Conservation (phyloP, 108 stramenopile genomes). For the Fragilaria radians region DNA sequence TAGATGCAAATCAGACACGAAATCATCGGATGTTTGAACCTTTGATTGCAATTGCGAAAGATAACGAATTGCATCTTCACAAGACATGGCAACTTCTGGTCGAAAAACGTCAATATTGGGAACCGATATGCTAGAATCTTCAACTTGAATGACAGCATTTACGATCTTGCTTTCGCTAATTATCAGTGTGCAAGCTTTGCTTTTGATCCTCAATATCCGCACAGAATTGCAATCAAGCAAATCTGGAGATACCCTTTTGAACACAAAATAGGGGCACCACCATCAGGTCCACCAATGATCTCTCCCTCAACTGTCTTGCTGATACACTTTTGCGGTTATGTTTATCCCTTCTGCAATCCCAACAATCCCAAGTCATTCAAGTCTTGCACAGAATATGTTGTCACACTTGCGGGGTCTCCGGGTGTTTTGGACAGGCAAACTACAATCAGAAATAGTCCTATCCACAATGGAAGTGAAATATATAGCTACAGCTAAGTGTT, state of each 20-base stretch:
- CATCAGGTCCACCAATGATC: slow-evolving; percentile 5
- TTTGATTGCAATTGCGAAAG: slow-evolving; percentile 18
- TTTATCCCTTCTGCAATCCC: neutral
- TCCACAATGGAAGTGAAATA: slow-evolving; percentile 31
- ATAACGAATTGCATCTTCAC: slow-evolving; percentile 28
- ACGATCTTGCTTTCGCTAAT: slow-evolving; percentile 25
- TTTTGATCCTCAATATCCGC: slow-evolving; percentile 18
- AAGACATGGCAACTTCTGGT: no score
- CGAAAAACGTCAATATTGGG: no score
- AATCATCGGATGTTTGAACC: slow-evolving; percentile 17
- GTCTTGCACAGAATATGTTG: slow-evolving; percentile 22
- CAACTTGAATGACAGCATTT: no score
- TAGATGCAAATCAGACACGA: slow-evolving; percentile 27
- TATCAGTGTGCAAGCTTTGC: slow-evolving; percentile 33
- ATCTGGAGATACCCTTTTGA: slow-evolving; percentile 15
- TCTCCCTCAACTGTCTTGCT: slow-evolving; percentile 19
- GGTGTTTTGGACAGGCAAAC: slow-evolving; percentile 11
- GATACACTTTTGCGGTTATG: slow-evolving; percentile 20
- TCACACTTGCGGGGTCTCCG: slow-evolving; percentile 11
- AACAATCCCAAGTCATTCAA: slow-evolving; percentile 2
- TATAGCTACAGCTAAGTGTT: slow-evolving; percentile 10
- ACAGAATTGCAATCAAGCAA: slow-evolving; percentile 19
- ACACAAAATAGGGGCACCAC: slow-evolving; percentile 20
- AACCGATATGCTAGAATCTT: no score
- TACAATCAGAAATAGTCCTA: slow-evolving; percentile 21